Percentiles rank a stretch among this genome's conserved stretches.
These are phyloP conservation scores for Tuber borchii DNA, from an alignment of 495 filamentous ascomycete genomes.

Conservation along the genomic window DNA sequence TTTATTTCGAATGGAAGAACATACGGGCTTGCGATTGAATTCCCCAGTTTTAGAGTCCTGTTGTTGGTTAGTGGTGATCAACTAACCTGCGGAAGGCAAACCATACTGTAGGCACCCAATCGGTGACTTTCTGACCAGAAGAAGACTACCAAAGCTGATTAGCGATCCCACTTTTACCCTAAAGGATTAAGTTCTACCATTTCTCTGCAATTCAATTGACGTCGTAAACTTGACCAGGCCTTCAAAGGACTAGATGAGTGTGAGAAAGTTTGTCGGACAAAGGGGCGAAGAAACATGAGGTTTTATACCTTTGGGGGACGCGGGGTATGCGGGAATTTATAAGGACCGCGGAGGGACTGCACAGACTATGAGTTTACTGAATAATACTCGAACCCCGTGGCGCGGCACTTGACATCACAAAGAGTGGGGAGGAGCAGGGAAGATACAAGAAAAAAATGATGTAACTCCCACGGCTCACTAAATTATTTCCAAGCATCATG, in stretches of 20 bases:
- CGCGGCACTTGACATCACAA: neutral
- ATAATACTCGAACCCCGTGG: neutral
- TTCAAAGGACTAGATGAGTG: neutral
- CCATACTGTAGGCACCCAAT: neutral
- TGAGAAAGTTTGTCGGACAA: neutral
- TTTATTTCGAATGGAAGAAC: neutral
- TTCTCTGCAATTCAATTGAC: neutral
- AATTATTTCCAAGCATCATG: neutral
- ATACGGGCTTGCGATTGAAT: slow-evolving; percentile 33
- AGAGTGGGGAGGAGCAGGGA: neutral
- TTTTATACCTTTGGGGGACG: neutral
- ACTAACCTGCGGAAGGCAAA: neutral
- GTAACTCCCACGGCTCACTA: neutral
- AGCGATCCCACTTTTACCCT: neutral
- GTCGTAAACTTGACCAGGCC: neutral
- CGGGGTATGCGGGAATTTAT: neutral
- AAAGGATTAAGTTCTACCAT: neutral
- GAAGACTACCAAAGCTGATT: neutral
- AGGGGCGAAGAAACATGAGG: neutral
- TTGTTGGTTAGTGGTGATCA: slow-evolving; percentile 8
- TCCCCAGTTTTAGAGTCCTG: slow-evolving; percentile 40
- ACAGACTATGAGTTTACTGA: too few relatives aligned
- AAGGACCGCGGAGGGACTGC: neutral
- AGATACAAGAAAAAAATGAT: neutral
- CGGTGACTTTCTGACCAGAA: neutral